Conservation (phyloP, 225 moss, liverwort and hornwort species). For the Sphagnum tenellum region DNA sequence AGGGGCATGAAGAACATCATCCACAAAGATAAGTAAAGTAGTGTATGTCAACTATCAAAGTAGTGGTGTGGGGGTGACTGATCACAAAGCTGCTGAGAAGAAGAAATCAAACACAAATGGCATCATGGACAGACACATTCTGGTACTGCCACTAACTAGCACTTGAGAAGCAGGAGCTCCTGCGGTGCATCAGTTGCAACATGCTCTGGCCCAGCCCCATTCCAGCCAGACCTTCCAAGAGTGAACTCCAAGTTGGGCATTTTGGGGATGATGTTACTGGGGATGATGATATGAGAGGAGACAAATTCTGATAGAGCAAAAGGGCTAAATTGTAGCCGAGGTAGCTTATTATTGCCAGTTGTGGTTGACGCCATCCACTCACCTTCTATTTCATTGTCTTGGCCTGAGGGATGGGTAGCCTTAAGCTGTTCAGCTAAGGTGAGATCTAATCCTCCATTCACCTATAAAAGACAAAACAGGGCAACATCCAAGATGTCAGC, state of each 20-base stretch:
- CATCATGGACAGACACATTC: too few species aligned
- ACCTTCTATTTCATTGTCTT: background rate
- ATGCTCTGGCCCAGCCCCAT: constrained; percentile 10
- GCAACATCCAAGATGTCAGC: background rate
- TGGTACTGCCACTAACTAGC: background rate
- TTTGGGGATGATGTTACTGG: constrained; percentile 12
- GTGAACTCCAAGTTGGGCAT: constrained; percentile 36
- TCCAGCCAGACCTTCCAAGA: constrained; percentile 47
- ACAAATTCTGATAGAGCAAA: constrained; percentile 35
- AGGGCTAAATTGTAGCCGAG: constrained; percentile 8
- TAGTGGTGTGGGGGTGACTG: too few species aligned
- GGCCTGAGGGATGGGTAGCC: background rate
- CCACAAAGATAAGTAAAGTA: too few species aligned
- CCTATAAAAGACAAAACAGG: constrained; percentile 12
- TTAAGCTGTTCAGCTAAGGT: constrained; percentile 12
- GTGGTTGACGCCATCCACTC: constrained; percentile 5
- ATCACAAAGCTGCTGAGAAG: too few species aligned
- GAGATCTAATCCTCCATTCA: constrained; percentile 32
- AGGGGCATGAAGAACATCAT: too few species aligned
- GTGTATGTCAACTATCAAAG: too few species aligned
- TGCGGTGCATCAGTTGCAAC: constrained; percentile 33
- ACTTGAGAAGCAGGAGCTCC: constrained; percentile 41
- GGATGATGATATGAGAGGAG: constrained; percentile 22
- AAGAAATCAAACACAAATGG: too few species aligned
- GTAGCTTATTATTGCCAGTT: constrained; percentile 8